These are phyloP conservation scores for Ophiostoma perfectum DNA, from an alignment of 2,329 filamentous ascomycete species.

Conservation along the genomic window DNA sequence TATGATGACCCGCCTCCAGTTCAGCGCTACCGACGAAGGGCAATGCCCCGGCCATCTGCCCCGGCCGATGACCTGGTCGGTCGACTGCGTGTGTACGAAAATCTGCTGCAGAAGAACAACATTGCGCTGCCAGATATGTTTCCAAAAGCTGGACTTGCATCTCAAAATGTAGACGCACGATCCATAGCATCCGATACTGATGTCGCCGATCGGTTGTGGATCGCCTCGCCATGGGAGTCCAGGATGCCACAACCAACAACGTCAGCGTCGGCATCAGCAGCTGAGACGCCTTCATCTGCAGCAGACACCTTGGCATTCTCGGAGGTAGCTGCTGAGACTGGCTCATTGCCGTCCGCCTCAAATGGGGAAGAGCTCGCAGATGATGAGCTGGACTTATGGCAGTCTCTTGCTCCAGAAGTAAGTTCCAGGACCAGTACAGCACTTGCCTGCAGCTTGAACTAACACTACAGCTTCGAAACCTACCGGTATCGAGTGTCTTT, in stretches of 20 bases:
- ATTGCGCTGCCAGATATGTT: not conserved
- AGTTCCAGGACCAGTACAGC: no score
- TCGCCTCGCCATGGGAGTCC: not conserved
- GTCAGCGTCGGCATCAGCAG: not conserved
- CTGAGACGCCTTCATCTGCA: not conserved
- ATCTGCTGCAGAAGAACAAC: not conserved
- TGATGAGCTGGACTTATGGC: not conserved
- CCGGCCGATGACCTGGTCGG: not conserved
- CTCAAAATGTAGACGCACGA: no score
- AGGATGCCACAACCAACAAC: not conserved
- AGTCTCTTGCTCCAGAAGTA: constrained; percentile 1
- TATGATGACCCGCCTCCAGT: not conserved
- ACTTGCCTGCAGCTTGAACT: not conserved
- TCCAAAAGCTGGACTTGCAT: no score
- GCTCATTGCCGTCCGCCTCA: not conserved
- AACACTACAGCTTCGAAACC: not conserved
- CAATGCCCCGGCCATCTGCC: no score
- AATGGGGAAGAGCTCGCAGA: not conserved
- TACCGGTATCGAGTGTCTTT: not conserved
- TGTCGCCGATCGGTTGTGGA: not conserved
- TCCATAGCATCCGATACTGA: not conserved
- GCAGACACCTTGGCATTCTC: not conserved
- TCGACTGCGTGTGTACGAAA: not conserved
- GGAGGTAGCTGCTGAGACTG: not conserved
- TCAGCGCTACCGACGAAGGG: not conserved